Conservation (phyloP, 148 eudicot species). For the Dianthus caryophyllus region DNA sequence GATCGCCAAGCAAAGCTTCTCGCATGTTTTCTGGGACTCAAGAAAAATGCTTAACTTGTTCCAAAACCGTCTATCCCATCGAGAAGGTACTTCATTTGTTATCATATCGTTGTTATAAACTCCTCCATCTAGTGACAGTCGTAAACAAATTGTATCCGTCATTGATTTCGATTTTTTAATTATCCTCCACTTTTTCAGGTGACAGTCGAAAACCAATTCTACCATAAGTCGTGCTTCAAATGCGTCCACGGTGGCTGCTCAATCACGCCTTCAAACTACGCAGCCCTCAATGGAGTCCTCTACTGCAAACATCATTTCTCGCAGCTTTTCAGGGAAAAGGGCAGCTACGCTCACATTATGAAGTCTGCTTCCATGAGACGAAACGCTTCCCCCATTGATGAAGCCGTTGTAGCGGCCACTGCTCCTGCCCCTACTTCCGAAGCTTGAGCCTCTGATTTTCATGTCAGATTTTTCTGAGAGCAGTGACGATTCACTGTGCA, state of each 20-base stretch:
- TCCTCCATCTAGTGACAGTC: no score
- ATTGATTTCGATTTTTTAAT: neutral
- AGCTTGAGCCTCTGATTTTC: conserved; percentile 11
- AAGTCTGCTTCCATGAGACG: conserved; percentile 65
- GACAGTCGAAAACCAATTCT: conserved; percentile 67
- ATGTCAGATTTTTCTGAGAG: conserved; percentile 10
- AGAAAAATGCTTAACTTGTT: conserved; percentile 87
- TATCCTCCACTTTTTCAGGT: conserved; percentile 52
- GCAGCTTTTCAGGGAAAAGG: conserved; percentile 92
- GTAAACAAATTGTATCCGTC: neutral
- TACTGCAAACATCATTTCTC: conserved; percentile 93
- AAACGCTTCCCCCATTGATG: conserved; percentile 41
- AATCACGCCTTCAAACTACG: conserved; percentile 78
- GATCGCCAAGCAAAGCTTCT: conserved; percentile 80
- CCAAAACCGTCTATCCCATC: conserved; percentile 81
- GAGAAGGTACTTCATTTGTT: conserved; percentile 58
- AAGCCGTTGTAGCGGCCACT: conserved; percentile 34
- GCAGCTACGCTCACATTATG: conserved; percentile 78
- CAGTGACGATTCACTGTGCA: conserved; percentile 6
- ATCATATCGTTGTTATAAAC: no score
- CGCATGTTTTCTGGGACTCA: conserved; percentile 90
- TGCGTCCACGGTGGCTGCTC: conserved; percentile 83
- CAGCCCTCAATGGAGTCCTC: conserved; percentile 75
- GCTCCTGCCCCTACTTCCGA: conserved; percentile 29
- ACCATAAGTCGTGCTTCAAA: conserved; percentile 85